Evolutionary conservation across 306 rosid species (phyloP), one percentile per base, ranked within the genome.

Genomic region (Gastrolobium bilobum): DNA sequence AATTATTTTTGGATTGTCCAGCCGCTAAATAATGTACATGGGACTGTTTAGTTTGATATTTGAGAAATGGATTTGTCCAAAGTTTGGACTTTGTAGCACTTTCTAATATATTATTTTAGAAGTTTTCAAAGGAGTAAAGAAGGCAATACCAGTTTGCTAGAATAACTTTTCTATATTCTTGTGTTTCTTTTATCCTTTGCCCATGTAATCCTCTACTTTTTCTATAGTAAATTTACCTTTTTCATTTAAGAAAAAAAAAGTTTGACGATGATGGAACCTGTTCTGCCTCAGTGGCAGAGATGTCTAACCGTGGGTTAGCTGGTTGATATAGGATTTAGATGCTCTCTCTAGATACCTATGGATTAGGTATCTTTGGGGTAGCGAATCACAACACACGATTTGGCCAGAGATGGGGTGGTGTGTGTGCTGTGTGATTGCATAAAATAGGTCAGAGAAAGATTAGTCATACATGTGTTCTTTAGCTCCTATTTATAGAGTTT

Each of bases 231-330:
- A 33, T 31, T 31, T 59, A 10, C 38, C 8, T 30, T 30, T 31
- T 60, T 6, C 66, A 59, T 59, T 74, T 59, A 59, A 8, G 79
- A 57, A 57, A 26, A 59, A 59, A 57, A 34, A 33, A 33, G n/a
- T 10, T 38, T 4, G 9, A 6, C 53, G n/a, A n/a, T n/a, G n/a
- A n/a, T n/a, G n/a, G n/a, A n/a, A n/a, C n/a, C n/a, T n/a, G n/a
- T n/a, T n/a, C n/a, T n/a, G n/a, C n/a, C n/a, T n/a, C n/a, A 20
- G 26, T 20, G 26, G 26, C 26, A 20, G 26, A 20, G 26, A 20
- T 20, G 26, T 20, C 26, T 20, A 20, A 20, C 26, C 26, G 1
- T 0, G 26, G 26, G 26, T 20, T 20, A 20, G 26, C 26, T 20
- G 1, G 26, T 20, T 20, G 26, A 20, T 20, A 1, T 20, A 0